These are phyloP conservation scores for Albugo candida DNA, from an alignment of 352 stramenopile species.

Conservation along the genomic window DNA sequence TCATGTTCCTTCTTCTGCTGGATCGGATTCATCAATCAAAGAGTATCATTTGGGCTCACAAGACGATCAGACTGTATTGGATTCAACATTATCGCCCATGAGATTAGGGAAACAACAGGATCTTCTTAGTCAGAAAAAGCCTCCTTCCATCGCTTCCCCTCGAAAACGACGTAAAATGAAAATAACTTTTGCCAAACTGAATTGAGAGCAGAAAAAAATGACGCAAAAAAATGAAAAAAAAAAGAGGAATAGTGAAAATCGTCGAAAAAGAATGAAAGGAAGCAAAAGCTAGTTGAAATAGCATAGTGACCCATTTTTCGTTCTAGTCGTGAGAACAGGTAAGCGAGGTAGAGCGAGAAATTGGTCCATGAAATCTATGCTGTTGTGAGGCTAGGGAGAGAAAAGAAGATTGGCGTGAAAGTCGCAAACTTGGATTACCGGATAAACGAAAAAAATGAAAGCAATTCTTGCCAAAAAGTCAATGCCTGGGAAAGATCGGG, in stretches of 20 bases:
- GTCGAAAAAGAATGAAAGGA: conserved; percentile 6
- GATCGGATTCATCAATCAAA: background rate
- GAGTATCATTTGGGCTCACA: background rate
- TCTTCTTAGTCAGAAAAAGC: background rate
- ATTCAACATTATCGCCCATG: too few species aligned
- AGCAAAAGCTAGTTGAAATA: background rate
- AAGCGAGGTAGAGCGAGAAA: background rate
- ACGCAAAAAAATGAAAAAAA: conserved; percentile 4
- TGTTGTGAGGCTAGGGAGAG: conserved; percentile 6
- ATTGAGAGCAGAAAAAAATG: conserved; percentile 20
- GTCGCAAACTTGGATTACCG: background rate
- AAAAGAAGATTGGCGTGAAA: conserved; percentile 1
- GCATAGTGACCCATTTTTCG: background rate
- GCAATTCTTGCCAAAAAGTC: conserved; percentile 31
- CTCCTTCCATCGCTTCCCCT: conserved; percentile 30
- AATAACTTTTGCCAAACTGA: conserved; percentile 81
- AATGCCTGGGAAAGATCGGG: conserved; percentile 8
- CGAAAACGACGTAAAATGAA: conserved; percentile 84
- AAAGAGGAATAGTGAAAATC: conserved; percentile 7
- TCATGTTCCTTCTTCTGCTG: background rate
- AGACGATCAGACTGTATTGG: too few species aligned
- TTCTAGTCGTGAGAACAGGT: background rate
- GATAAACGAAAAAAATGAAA: conserved; percentile 42
- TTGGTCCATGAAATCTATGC: conserved; percentile 6
- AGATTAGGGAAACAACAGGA: too few species aligned